These are phyloP conservation scores for Penicillium sp. DNA, from an alignment of 2,329 filamentous ascomycete species.

Conservation along the genomic window DNA sequence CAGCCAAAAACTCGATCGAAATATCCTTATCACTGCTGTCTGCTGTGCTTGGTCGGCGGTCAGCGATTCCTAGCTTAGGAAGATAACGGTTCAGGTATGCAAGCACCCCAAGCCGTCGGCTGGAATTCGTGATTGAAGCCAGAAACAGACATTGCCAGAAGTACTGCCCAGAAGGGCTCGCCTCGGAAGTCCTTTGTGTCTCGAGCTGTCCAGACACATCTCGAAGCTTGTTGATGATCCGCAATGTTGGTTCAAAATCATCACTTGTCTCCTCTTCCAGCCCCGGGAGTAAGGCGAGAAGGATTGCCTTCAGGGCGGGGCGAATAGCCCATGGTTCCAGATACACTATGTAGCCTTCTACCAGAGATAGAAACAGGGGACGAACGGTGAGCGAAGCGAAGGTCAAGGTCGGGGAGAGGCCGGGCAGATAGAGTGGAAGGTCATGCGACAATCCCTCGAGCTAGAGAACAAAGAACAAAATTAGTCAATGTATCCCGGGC, in stretches of 20 bases:
- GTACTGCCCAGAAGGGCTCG: constrained; percentile 71
- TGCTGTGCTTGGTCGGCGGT: constrained; percentile 32
- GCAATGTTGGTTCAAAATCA: constrained; percentile 87
- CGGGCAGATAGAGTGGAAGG: constrained; percentile 84
- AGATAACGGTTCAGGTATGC: constrained; percentile 81
- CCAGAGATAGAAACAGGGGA: constrained; percentile 77
- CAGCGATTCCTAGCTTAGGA: constrained; percentile 64
- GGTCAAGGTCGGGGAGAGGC: constrained; percentile 82
- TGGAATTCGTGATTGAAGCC: constrained; percentile 85
- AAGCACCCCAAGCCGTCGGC: constrained; percentile 79
- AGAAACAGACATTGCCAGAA: constrained; percentile 99
- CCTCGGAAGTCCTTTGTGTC: constrained; percentile 53
- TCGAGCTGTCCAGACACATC: constrained; percentile 56
- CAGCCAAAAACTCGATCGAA: constrained; percentile 33
- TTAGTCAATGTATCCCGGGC: constrained; percentile 12
- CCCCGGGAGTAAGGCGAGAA: constrained; percentile 85
- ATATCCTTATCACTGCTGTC: constrained; percentile 30
- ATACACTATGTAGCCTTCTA: constrained; percentile 77
- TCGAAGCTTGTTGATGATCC: constrained; percentile 77
- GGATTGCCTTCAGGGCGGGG: constrained; percentile 85
- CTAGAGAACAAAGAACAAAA: constrained; percentile 32
- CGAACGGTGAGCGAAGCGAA: constrained; percentile 93
- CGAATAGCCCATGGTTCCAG: constrained; percentile 72
- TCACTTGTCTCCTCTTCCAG: constrained; percentile 96
- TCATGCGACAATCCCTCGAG: constrained; percentile 76